Percentiles rank a stretch among this genome's conserved stretches.
Evolutionary conservation across 768 basidiomycete species (phyloP).

Genomic region (Serendipita vermifera): DNA sequence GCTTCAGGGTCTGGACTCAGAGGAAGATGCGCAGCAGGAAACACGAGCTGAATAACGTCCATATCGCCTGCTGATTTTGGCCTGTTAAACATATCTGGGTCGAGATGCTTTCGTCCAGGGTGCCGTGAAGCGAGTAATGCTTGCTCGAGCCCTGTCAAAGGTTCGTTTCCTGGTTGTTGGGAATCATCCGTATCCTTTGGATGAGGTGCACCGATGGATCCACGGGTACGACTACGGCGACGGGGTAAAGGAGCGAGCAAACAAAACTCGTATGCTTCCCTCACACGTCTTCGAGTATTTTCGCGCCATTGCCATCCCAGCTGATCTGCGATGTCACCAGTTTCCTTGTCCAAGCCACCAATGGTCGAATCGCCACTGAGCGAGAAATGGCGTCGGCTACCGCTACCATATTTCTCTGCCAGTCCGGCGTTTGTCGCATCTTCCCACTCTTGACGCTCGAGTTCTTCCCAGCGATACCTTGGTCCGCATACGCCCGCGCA

Average conservation of each 20-base stretch:
- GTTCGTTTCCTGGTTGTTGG: conserved; percentile 14
- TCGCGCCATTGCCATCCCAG: conserved; percentile 75
- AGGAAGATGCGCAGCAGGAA: conserved; percentile 18
- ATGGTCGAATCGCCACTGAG: conserved; percentile 1
- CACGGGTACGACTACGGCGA: conserved; percentile 6
- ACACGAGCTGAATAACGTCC: conserved; percentile 28
- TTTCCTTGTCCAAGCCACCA: conserved; percentile 24
- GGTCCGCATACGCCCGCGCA: conserved; percentile 79
- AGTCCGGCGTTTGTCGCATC: conserved; percentile 12
- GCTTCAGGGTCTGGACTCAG: conserved; percentile 31
- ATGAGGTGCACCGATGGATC: background rate
- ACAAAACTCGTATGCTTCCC: conserved; percentile 76
- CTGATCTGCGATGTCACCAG: conserved; percentile 33
- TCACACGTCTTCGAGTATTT: conserved; percentile 52
- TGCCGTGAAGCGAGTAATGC: conserved; percentile 44
- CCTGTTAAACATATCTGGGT: conserved; percentile 51
- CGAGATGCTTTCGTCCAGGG: conserved; percentile 36
- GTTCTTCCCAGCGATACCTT: conserved; percentile 73
- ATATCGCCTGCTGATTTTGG: conserved; percentile 26
- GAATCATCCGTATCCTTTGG: conserved; percentile 10
- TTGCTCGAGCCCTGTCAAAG: conserved; percentile 44
- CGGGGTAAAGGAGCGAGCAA: conserved; percentile 25
- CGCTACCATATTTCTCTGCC: background rate
- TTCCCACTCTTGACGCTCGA: conserved; percentile 46
- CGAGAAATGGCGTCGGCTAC: conserved; percentile 10